These are phyloP conservation scores for Golubevia sp. DNA, from an alignment of 1,284 basidiomycete genomes.

Conservation along the genomic window DNA sequence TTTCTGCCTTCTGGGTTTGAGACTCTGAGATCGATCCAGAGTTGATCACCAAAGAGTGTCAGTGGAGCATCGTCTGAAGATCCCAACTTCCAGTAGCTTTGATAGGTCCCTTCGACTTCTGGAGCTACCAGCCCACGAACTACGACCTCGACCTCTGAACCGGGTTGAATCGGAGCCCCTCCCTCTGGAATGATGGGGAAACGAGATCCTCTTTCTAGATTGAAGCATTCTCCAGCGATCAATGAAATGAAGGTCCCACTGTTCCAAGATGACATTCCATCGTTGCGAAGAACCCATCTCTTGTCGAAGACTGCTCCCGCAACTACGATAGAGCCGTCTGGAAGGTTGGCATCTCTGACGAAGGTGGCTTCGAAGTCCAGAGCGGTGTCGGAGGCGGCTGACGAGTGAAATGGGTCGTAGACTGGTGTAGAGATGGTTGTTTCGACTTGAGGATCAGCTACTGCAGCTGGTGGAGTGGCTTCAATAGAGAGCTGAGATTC, in stretches of 20 bases:
- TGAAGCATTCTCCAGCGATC: slow-evolving; percentile 5
- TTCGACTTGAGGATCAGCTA: background rate
- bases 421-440: no score
- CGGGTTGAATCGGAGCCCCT: background rate
- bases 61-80: background rate
- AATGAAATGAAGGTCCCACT: background rate
- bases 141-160: slow-evolving; percentile 4
- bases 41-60: slow-evolving; percentile 11
- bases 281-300: slow-evolving; percentile 16
- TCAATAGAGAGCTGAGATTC: background rate
- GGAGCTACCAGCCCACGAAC: slow-evolving; percentile 2
- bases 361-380: slow-evolving; percentile 12
- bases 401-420: no score
- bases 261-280: slow-evolving; percentile 14
- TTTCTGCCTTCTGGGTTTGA: background rate
- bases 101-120: slow-evolving; percentile 1
- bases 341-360: slow-evolving; percentile 11
- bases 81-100: slow-evolving; percentile 9
- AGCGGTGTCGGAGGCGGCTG: background rate
- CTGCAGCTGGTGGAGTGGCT: background rate
- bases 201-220: background rate
- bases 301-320: slow-evolving; percentile 21
- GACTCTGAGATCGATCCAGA: slow-evolving; percentile 15
- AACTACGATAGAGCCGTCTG: slow-evolving; percentile 11
- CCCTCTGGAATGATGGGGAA: background rate